Base-by-base conservation (phyloP, 345 rosid species). In the Arabidopsis suecica region DNA sequence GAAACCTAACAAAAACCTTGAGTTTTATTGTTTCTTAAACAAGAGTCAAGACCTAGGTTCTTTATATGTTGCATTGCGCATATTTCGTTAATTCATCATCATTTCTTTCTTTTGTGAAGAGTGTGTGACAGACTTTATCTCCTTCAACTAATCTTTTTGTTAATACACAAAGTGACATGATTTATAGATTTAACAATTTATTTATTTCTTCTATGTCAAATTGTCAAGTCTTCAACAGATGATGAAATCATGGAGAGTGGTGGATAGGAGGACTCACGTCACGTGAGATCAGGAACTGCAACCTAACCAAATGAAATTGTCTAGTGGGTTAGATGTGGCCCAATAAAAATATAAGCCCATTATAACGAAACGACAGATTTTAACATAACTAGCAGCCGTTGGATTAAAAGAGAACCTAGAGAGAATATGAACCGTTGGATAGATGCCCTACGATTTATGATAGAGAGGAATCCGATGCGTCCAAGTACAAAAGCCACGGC, bases 391-490 rank as follows among this genome's bases (percentile, higher is more conserved):
- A 2, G 25, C 8, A 55, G 47, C 80, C 76, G 76, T 77, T 37
- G 30, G 80, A 62, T 77, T n/a, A 47, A 40, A 56, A 28, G 33
- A 9, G 3, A 20, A 18, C 5, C 3, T 23, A 44, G 22, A 7
- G 65, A 77, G 65, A 77, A 77, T 63, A 60, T 12, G 18, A 55
- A 57, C 66, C 76, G 76, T 70, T 23, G 5, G 71, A 54, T 77
- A 44, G 71, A 71, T 71, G 53, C 76, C 80, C 76, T 70, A 77
- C 65, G 56, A 5, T 25, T 44, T 14, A 5, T 10, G 71, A 70
- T 55, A 47, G 28, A 56, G 66, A 62, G 65, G 76, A 38, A 70
- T 56, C 76, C 66, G 76, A 77, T 70, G 71, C 80, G 71, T 25
- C 48, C 22, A 48, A 65, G 49, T 50, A 75, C 54, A 75, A 75